Percentiles rank a stretch among this genome's conserved stretches.
Conservation (phyloP, 1,284 basidiomycete genomes). For the Volvariella volvacea region DNA sequence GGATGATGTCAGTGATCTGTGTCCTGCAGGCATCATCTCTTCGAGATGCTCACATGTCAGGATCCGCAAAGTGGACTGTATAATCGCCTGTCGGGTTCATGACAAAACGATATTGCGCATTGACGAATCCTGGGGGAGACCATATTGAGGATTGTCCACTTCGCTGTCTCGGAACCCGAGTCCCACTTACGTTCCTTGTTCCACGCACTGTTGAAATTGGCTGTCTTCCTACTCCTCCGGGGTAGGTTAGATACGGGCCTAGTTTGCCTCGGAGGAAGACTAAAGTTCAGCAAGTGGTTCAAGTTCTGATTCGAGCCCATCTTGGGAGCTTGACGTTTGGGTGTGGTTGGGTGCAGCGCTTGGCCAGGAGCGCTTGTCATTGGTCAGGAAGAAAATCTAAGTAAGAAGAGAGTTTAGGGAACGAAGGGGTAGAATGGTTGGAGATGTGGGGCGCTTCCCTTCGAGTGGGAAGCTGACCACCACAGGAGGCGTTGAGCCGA, state of each 20-base stretch:
- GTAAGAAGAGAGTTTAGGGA: slow-evolving; percentile 14
- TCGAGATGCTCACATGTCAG: slow-evolving; percentile 72
- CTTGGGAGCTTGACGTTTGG: slow-evolving; percentile 53
- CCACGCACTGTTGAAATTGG: slow-evolving; percentile 60
- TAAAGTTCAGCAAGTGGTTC: slow-evolving; percentile 81
- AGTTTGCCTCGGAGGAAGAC: slow-evolving; percentile 70
- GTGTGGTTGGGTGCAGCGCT: slow-evolving; percentile 25
- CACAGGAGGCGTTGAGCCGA: slow-evolving; percentile 11
- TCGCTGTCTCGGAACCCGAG: slow-evolving; percentile 3
- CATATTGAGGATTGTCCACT: slow-evolving; percentile 3
- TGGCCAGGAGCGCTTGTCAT: slow-evolving; percentile 33
- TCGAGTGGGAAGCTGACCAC: slow-evolving; percentile 24
- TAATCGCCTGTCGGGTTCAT: slow-evolving; percentile 91
- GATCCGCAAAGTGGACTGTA: slow-evolving; percentile 92
- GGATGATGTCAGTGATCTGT: slow-evolving; percentile 10
- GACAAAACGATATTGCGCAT: slow-evolving; percentile 90
- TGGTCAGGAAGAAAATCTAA: slow-evolving; percentile 10
- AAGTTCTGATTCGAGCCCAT: slow-evolving; percentile 62
- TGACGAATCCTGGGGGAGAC: slow-evolving; percentile 67
- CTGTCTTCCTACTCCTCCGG: slow-evolving; percentile 66
- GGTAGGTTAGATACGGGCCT: slow-evolving; percentile 52
- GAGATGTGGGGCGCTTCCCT: slow-evolving; percentile 16
- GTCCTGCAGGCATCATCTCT: slow-evolving; percentile 1
- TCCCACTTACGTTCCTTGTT: slow-evolving; percentile 79
- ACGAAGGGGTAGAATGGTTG: slow-evolving; percentile 11